Percentiles rank a stretch among this genome's conserved stretches.
phyloP scores from a whole-genome alignment of 805 yeast genomes.

The Candida glaebosa region DNA sequence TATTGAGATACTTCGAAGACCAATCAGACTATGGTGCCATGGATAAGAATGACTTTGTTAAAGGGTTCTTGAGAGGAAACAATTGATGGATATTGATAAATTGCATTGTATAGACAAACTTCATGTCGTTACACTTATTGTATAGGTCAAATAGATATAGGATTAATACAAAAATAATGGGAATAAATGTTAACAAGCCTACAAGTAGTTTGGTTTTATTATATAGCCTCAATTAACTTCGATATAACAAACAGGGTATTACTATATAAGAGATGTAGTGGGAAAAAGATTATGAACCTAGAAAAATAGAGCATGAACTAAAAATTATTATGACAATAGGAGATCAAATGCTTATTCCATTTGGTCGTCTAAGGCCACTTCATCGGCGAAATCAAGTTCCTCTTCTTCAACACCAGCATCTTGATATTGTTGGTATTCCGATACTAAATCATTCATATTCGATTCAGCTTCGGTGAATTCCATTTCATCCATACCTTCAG shows the following conservation, averaged over 20 bases:
- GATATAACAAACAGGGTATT: slow-evolving; percentile 6
- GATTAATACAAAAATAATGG: slow-evolving; percentile 1
- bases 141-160: neutral
- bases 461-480: slow-evolving; percentile 94
- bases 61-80: slow-evolving; percentile 69
- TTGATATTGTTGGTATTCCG: slow-evolving; percentile 90
- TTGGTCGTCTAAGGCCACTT: slow-evolving; percentile 56
- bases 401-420: slow-evolving; percentile 76
- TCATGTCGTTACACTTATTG: neutral
- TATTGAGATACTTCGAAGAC: slow-evolving; percentile 74
- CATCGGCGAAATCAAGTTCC: slow-evolving; percentile 67
- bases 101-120: slow-evolving; percentile 1
- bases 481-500: slow-evolving; percentile 95
- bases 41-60: slow-evolving; percentile 60
- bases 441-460: slow-evolving; percentile 82
- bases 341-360: slow-evolving; percentile 27
- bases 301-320: slow-evolving; percentile 2
- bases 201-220: neutral
- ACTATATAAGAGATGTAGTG: slow-evolving; percentile 4
- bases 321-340: neutral
- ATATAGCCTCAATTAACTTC: slow-evolving; percentile 1
- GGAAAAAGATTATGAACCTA: slow-evolving; percentile 1
- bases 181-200: neutral
- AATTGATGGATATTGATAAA: slow-evolving; percentile 8
- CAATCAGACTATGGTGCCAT: slow-evolving; percentile 54